Evolutionary conservation across 345 rosid genomes (phyloP), one percentile per base, ranked within the genome.

Genomic region (Citrus sp.): DNA sequence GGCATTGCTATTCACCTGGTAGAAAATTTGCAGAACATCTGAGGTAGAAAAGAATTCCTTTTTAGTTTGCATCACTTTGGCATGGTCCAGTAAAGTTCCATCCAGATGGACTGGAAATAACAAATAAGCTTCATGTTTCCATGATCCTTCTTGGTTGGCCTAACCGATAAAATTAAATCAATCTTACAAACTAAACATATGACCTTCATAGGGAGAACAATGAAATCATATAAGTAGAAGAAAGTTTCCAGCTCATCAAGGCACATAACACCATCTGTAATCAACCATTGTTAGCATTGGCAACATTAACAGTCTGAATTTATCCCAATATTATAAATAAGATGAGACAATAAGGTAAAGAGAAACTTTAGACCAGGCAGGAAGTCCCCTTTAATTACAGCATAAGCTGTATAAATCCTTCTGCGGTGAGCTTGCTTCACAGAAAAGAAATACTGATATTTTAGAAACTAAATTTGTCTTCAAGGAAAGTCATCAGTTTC

Each of bases 101-200:
- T 92, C 97, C 90, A 94, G 79, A 82, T 97, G 99, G 82, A 93
- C 98, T 10, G 99, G 99, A 87, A 97, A 97, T 27, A 97, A 85
- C 86, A 97, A 84, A 85, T 94, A 97, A 66, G 99, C 98, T 86
- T 97, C 99, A 64, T 97, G 98, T 72, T 83, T 94, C 93, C 90
- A 85, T 38, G 91, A 79, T 86, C 91, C 91, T 84, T 91, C 97
- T 90, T 90, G 95, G 19, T 86, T 84, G 75, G 86, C 88, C 99
- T 96, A 78, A 78, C 63, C 80, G 81, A 81, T 46, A 18, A 76
- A 72, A 80, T 55, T 37, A 80, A 46, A 58, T 22, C 13, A 68
- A 42, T 54, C 40, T 56, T 55, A 24, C 32, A 42, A 78, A 30
- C 55, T 38, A 34, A 79, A 40, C n/a, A 18, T 27, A 72, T 5